Conservation (phyloP, 768 basidiomycete species). For the Calvatia gigantea region DNA sequence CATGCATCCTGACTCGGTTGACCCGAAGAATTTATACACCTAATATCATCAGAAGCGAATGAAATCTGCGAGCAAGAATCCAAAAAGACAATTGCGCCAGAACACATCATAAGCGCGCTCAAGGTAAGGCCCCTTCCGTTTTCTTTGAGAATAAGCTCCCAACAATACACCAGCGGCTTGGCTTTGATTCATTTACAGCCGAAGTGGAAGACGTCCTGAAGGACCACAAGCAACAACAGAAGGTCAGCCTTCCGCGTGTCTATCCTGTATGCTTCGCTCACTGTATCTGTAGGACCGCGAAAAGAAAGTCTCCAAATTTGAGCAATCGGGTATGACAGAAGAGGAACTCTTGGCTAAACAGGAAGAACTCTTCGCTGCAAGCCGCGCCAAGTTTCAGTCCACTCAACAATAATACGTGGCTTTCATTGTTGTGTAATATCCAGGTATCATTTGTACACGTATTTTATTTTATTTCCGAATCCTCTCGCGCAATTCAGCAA, state of each 20-base stretch:
- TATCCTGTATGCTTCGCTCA: constrained; percentile 9
- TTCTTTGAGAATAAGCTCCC: constrained; percentile 5
- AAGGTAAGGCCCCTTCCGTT: constrained; percentile 49
- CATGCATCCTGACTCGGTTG: constrained; percentile 11
- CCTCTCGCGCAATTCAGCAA: constrained; percentile 47
- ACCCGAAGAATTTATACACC: constrained; percentile 89
- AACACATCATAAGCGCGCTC: constrained; percentile 90
- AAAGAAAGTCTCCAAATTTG: constrained; percentile 88
- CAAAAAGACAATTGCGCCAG: constrained; percentile 98
- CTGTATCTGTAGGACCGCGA: constrained; percentile 66
- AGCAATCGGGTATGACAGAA: constrained; percentile 84
- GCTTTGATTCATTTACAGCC: constrained; percentile 85
- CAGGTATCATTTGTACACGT: constrained; percentile 31
- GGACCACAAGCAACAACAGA: constrained; percentile 95
- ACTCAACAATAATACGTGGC: constrained; percentile 42
- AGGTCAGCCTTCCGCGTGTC: constrained; percentile 46
- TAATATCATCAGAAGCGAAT: constrained; percentile 96
- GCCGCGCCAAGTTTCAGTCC: constrained; percentile 75
- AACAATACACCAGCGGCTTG: constrained; percentile 60
- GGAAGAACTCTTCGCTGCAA: constrained; percentile 90
- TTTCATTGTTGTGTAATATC: constrained; percentile 29
- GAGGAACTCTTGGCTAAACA: constrained; percentile 88
- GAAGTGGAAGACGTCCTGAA: constrained; percentile 93
- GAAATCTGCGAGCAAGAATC: constrained; percentile 97
- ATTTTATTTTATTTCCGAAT: constrained; percentile 28